Evolutionary conservation across 75 land plant species (phyloP).

Genomic region (Pinus tabuliformis): DNA sequence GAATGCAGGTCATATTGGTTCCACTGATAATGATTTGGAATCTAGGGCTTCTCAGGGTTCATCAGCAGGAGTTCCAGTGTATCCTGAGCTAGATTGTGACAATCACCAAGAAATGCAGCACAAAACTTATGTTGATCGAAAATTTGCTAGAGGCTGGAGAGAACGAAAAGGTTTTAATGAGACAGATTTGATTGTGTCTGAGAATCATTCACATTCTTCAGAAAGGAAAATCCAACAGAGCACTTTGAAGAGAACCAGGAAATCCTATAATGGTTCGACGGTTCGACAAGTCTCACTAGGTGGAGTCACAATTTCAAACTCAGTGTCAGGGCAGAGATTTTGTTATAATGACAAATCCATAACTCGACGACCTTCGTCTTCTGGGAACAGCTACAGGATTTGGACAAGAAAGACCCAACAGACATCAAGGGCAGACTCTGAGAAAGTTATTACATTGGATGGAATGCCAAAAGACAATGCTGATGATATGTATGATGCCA

Average conservation of each 20-base stretch:
- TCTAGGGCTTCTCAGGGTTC: conserved; percentile 2
- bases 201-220: background rate
- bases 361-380: conserved; percentile 9
- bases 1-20: background rate
- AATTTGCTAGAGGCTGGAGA: background rate
- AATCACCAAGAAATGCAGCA: background rate
- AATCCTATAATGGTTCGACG: conserved; percentile 1
- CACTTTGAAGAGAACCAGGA: conserved; percentile 8
- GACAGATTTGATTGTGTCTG: background rate
- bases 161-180: background rate
- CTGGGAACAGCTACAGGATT: conserved; percentile 17
- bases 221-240: conserved; percentile 8
- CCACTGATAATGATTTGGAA: conserved; percentile 6
- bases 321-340: conserved; percentile 11
- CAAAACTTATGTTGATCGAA: background rate
- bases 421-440: background rate
- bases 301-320: background rate
- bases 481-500: background rate
- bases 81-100: background rate
- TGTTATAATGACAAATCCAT: conserved; percentile 6
- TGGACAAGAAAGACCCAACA: conserved; percentile 40
- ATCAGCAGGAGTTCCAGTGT: background rate
- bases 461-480: background rate
- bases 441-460: background rate
- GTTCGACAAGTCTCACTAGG: conserved; percentile 6